Evolutionary conservation across 345 rosid species (phyloP).

Genomic region (Eucalyptus microcorys): DNA sequence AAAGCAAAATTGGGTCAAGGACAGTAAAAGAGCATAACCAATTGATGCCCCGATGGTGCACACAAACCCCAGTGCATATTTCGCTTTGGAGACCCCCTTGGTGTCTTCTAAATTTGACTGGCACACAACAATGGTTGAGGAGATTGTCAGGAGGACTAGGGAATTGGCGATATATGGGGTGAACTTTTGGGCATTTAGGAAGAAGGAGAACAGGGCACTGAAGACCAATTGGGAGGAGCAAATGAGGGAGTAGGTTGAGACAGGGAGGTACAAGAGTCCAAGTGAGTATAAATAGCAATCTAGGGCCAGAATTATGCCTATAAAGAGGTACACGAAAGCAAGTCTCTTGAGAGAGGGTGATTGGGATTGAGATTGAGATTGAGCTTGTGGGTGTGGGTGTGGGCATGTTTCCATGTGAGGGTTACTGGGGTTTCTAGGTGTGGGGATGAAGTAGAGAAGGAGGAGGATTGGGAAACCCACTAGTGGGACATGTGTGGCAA

Average conservation of each 20-base stretch:
- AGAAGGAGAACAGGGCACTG: constrained; percentile 25
- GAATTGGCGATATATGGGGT: constrained; percentile 18
- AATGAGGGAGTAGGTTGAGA: constrained; percentile 18
- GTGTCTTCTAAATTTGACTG: background rate
- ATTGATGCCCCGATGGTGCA: constrained; percentile 17
- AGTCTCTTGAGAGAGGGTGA: constrained; percentile 2
- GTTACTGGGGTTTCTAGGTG: background rate
- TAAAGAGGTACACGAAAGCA: constrained; percentile 1
- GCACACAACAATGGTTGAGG: constrained; percentile 21
- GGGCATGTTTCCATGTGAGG: background rate
- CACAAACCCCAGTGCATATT: constrained; percentile 20
- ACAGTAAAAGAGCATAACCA: constrained; percentile 5
- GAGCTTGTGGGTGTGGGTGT: background rate
- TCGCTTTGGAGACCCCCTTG: background rate
- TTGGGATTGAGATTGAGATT: background rate
- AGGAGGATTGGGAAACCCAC: constrained; percentile 17
- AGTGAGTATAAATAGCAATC: constrained; percentile 10
- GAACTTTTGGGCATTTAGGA: constrained; percentile 27
- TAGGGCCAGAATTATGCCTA: constrained; percentile 1
- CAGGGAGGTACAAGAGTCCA: constrained; percentile 24
- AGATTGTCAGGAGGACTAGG: constrained; percentile 20
- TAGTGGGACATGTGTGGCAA: constrained; percentile 8
- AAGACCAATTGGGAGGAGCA: constrained; percentile 26
- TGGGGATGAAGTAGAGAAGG: constrained; percentile 6
- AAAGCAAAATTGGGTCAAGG: constrained; percentile 4